These are phyloP conservation scores for Claviceps capensis DNA, from an alignment of 2,329 filamentous ascomycete species.

Conservation along the genomic window DNA sequence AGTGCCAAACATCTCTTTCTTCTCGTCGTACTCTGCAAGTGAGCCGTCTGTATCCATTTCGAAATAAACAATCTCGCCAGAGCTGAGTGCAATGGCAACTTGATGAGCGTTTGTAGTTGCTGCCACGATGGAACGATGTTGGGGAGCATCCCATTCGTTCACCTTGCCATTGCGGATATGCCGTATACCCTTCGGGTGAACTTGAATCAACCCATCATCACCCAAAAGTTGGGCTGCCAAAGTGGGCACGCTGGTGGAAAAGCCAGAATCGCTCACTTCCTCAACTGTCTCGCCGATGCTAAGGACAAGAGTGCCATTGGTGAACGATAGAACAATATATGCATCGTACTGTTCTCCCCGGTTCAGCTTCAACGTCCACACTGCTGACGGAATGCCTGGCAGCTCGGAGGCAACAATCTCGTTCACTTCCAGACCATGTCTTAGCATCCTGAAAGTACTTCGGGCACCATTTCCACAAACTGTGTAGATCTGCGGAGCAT, in stretches of 20 bases:
- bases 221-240: conserved; percentile 88
- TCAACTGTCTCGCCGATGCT: conserved; percentile 96
- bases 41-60: conserved; percentile 90
- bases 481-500: conserved; percentile 92
- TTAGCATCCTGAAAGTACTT: conserved; percentile 81
- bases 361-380: conserved; percentile 89
- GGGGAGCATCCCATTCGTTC: conserved; percentile 87
- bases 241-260: conserved; percentile 77
- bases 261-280: conserved; percentile 86
- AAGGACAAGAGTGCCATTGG: conserved; percentile 78
- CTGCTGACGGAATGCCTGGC: conserved; percentile 74
- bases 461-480: conserved; percentile 79
- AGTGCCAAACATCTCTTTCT: conserved; percentile 87
- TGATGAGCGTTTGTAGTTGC: conserved; percentile 89
- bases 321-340: conserved; percentile 90
- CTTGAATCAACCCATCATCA: conserved; percentile 82
- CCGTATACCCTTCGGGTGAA: conserved; percentile 90
- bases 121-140: conserved; percentile 89
- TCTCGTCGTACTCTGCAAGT: conserved; percentile 86
- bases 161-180: conserved; percentile 70
- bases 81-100: conserved; percentile 85
- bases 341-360: conserved; percentile 75
- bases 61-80: conserved; percentile 94
- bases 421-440: conserved; percentile 83
- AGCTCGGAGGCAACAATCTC: conserved; percentile 93